Base-by-base conservation (phyloP, 1,284 basidiomycete genomes). In the Leccinum subfulvum region DNA sequence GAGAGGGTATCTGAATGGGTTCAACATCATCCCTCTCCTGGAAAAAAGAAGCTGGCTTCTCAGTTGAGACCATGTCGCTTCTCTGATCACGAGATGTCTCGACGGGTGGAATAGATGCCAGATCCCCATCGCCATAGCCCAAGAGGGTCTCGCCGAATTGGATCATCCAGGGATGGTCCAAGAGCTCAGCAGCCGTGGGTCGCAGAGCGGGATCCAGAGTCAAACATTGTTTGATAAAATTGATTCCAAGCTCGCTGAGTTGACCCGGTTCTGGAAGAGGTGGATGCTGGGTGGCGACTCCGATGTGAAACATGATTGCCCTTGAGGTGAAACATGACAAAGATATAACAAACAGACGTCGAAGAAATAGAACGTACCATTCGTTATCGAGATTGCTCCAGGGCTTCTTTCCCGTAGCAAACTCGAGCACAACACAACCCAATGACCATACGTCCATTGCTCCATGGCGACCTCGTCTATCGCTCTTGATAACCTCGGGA, bases 261-360 rank as follows among this genome's bases (percentile, higher is more conserved):
- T 99, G 94, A 58, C 87, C 87, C 3, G 92, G 85, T 65, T 98
- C 95, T 2, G 97, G 97, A 13, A 99, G 79, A 3, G 95, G 96
- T 8, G 97, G 97, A 72, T 97, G 95, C 72, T 99, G 93, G 7
- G 95, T 97, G 2, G 97, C 94, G 62, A 98, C 95, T 58, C 97
- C 96, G 58, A 98, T 98, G 75, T 98, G 96, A 83, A 98, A 98
- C 96, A 98, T 98, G 79, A 98, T 97, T 5, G 95, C 95, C 94
- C 94, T 66, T 58, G 21, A 59, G 65, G 65, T 56, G 57, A 58
- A 58, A 60, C 62, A 60, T 54, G 9, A 65, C 18, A 49, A 30
- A 26, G 49, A 30, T 23, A n/a, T 39, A 28, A n/a, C 55, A 60
- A 52, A 39, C 14, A 59, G 18, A 52, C n/a, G 14, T 52, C 30